Evolutionary conservation across 805 yeast genomes (phyloP).

Genomic region (Teunomyces gatunensis): DNA sequence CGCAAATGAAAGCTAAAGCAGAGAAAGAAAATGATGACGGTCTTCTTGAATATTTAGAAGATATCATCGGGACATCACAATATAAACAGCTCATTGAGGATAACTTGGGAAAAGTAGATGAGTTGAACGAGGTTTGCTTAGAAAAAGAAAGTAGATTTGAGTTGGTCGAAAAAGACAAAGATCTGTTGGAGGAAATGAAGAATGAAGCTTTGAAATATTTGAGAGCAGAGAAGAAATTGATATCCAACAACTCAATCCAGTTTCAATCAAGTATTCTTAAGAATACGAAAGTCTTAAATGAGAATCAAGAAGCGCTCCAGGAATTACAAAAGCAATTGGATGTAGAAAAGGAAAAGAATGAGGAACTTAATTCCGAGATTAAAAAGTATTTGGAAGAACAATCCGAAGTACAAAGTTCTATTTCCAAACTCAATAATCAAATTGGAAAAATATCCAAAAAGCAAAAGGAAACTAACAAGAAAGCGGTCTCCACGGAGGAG

Average conservation of each 20-base stretch:
- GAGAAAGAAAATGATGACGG: conserved; percentile 93
- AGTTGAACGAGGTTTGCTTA: conserved; percentile 72
- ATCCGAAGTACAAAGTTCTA: conserved; percentile 22
- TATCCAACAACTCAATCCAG: conserved; percentile 51
- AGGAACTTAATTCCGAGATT: conserved; percentile 26
- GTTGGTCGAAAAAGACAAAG: conserved; percentile 75
- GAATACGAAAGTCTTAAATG: conserved; percentile 38
- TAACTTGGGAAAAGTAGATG: conserved; percentile 58
- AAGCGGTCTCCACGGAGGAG: conserved; percentile 71
- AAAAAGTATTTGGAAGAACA: conserved; percentile 35
- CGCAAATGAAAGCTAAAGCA: conserved; percentile 98
- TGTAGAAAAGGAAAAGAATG: conserved; percentile 42
- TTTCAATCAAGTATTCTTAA: conserved; percentile 51
- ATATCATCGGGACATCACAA: conserved; percentile 89
- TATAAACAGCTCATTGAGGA: conserved; percentile 78
- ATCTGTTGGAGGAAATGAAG: conserved; percentile 61
- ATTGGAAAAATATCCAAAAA: conserved; percentile 21
- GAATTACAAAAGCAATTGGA: conserved; percentile 42
- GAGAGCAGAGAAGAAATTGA: conserved; percentile 58
- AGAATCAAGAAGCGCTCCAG: conserved; percentile 35
- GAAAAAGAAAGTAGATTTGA: conserved; percentile 80
- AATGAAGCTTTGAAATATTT: conserved; percentile 67
- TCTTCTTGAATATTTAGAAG: conserved; percentile 87
- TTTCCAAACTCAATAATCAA: conserved; percentile 23
- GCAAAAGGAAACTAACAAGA: conserved; percentile 39